A percentile compares a stretch with the other conserved stretches of the same genome.
These are phyloP conservation scores for Porcisia deanei DNA, from an alignment of 208 protist species.

Conservation along the genomic window DNA sequence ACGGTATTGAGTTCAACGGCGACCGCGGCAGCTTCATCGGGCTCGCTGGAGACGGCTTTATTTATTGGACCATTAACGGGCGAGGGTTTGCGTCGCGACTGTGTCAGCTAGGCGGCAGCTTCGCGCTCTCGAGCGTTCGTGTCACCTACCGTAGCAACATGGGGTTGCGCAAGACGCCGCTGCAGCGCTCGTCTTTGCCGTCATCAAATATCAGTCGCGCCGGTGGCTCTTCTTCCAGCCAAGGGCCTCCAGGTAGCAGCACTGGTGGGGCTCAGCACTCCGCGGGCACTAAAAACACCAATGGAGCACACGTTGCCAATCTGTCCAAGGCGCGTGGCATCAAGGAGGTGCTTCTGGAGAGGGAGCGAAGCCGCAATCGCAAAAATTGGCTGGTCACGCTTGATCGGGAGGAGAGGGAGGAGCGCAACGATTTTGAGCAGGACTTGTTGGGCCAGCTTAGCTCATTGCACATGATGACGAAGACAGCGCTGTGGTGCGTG, in stretches of 20 bases:
- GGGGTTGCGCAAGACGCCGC: constrained; percentile 17
- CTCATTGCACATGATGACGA: constrained; percentile 19
- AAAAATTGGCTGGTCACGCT: constrained; percentile 36
- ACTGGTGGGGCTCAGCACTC: background rate
- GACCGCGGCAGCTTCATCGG: constrained; percentile 75
- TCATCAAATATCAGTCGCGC: background rate
- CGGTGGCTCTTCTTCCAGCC: background rate
- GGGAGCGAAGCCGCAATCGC: constrained; percentile 35
- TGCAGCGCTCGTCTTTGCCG: constrained; percentile 18
- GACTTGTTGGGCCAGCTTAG: constrained; percentile 19
- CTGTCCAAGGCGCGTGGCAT: constrained; percentile 38
- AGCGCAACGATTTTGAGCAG: constrained; percentile 38
- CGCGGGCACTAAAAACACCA: constrained; percentile 1
- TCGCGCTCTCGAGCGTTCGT: constrained; percentile 55
- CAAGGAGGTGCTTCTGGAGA: constrained; percentile 47
- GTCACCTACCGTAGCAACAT: constrained; percentile 62
- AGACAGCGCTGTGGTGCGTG: constrained; percentile 20
- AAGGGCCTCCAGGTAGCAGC: background rate
- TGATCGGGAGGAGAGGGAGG: constrained; percentile 34
- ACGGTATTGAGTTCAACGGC: constrained; percentile 69
- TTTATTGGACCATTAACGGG: constrained; percentile 76
- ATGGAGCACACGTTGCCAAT: background rate
- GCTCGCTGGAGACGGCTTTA: constrained; percentile 63
- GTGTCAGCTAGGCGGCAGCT: constrained; percentile 60
- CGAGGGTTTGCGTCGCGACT: constrained; percentile 59